Conservation (phyloP, 2,329 filamentous ascomycete genomes). For the Paradendryphiella salina region DNA sequence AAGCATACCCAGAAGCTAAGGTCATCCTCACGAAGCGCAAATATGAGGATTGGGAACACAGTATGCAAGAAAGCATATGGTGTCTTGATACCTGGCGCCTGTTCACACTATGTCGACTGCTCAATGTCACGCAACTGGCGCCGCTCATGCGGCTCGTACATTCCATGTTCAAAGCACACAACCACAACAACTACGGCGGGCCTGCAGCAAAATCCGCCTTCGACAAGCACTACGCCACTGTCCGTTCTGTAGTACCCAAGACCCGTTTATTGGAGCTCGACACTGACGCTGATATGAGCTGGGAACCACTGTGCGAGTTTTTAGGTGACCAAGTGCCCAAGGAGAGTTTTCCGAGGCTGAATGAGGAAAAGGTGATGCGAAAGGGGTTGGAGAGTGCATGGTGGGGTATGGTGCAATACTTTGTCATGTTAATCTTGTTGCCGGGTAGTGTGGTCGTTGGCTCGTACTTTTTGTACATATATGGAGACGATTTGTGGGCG, state of each 20-base stretch:
- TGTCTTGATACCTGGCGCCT: slow-evolving; percentile 30
- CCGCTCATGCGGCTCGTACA: slow-evolving; percentile 30
- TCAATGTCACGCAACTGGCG: slow-evolving; percentile 29
- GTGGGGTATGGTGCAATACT: slow-evolving; percentile 27
- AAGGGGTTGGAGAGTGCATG: slow-evolving; percentile 24
- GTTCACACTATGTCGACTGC: slow-evolving; percentile 22
- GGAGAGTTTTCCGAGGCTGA: slow-evolving; percentile 23
- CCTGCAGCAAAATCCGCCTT: slow-evolving; percentile 26
- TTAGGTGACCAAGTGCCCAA: slow-evolving; percentile 28
- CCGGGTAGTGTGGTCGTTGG: slow-evolving; percentile 14
- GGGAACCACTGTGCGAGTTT: slow-evolving; percentile 38
- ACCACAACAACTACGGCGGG: slow-evolving; percentile 30
- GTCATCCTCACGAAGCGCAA: slow-evolving; percentile 39
- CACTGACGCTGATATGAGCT: slow-evolving; percentile 21
- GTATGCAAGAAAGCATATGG: slow-evolving; percentile 35
- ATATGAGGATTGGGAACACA: slow-evolving; percentile 34
- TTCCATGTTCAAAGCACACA: slow-evolving; percentile 28
- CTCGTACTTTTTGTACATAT: slow-evolving; percentile 10
- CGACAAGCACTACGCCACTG: slow-evolving; percentile 30
- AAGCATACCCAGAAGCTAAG: slow-evolving; percentile 41
- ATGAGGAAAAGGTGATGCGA: slow-evolving; percentile 30
- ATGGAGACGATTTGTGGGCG: slow-evolving; percentile 14
- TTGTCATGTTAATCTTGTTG: slow-evolving; percentile 23
- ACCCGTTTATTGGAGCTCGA: slow-evolving; percentile 34
- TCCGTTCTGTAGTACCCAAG: slow-evolving; percentile 28